Evolutionary conservation across 768 basidiomycete species (phyloP).

Genomic region (Leccinum subgranulosum): DNA sequence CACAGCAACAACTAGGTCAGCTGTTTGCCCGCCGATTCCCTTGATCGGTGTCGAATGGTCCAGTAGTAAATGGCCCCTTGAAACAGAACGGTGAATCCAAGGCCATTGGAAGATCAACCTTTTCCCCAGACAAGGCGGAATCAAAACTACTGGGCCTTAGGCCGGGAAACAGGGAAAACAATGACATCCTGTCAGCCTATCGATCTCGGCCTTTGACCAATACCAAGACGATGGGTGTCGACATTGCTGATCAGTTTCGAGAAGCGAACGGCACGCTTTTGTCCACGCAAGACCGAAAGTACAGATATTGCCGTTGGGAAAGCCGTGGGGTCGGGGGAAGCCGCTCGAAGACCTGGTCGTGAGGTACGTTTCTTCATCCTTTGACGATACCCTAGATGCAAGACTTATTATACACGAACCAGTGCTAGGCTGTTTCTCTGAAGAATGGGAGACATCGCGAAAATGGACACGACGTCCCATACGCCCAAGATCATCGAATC

Average conservation of each 20-base stretch:
- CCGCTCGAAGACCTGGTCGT: neutral
- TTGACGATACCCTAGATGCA: neutral
- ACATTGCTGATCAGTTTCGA: neutral
- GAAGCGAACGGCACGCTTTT: neutral
- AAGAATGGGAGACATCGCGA: neutral
- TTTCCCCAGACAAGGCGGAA: neutral
- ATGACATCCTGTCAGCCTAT: neutral
- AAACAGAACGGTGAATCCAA: neutral
- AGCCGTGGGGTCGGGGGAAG: too few relatives aligned
- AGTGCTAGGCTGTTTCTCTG: neutral
- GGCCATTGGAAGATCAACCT: neutral
- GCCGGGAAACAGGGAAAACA: neutral
- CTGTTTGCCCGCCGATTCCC: neutral
- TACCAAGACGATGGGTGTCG: neutral
- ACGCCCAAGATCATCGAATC: neutral
- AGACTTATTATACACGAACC: neutral
- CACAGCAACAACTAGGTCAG: neutral
- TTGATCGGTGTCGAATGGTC: neutral
- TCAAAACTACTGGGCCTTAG: neutral
- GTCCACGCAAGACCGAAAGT: neutral
- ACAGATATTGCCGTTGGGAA: neutral
- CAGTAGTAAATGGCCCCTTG: neutral
- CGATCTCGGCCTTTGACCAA: neutral
- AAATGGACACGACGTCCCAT: neutral
- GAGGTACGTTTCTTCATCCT: neutral